Conservation (phyloP, 768 basidiomycete genomes). For the Phlegmacium glaucopus region DNA sequence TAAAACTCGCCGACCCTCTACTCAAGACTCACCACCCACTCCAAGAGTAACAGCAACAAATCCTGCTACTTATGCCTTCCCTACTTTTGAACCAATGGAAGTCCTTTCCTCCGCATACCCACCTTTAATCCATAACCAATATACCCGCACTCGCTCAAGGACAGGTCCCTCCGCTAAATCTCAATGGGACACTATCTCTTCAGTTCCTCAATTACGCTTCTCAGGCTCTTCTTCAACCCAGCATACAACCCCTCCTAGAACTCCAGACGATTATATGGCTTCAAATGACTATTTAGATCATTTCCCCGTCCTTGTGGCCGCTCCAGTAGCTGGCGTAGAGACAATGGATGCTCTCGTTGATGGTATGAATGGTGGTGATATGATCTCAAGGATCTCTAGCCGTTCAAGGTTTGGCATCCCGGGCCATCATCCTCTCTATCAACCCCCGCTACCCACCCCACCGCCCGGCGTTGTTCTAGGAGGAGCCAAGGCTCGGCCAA, state of each 20-base stretch:
- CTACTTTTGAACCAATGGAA: constrained; percentile 31
- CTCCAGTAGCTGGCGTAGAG: constrained; percentile 77
- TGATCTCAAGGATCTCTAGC: constrained; percentile 42
- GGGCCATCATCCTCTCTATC: constrained; percentile 71
- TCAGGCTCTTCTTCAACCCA: constrained; percentile 68
- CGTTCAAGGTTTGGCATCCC: constrained; percentile 55
- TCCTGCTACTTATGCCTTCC: constrained; percentile 35
- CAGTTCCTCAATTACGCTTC: constrained; percentile 53
- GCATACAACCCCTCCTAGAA: constrained; percentile 68
- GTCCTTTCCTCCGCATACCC: constrained; percentile 19
- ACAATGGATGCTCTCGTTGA: constrained; percentile 88
- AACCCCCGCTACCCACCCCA: constrained; percentile 80
- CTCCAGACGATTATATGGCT: constrained; percentile 49
- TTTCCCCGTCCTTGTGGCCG: constrained; percentile 69
- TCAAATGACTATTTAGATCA: constrained; percentile 43
- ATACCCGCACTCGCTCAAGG: constrained; percentile 49
- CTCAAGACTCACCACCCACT: constrained; percentile 1
- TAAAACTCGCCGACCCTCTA: constrained; percentile 19
- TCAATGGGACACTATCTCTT: constrained; percentile 39
- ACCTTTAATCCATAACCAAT: constrained; percentile 23
- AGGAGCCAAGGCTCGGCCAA: constrained; percentile 35
- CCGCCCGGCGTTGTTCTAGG: constrained; percentile 79
- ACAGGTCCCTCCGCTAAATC: constrained; percentile 53
- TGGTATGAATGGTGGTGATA: constrained; percentile 80
- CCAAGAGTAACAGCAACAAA: too few relatives aligned